Base-by-base conservation (phyloP, 768 basidiomycete genomes). In the Clavaria fumosa region DNA sequence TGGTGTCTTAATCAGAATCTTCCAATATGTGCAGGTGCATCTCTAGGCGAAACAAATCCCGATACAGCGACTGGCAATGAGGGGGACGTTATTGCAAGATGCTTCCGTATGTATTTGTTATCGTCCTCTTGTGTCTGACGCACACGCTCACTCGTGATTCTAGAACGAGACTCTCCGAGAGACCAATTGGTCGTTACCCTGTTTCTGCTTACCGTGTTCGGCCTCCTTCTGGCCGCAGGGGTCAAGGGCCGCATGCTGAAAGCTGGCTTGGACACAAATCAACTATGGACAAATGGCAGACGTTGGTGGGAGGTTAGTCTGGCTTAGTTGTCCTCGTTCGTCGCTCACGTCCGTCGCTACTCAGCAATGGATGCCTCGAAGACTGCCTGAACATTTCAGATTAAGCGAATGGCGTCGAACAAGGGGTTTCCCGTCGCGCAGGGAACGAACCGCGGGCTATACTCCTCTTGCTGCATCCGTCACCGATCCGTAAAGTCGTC, bases 1-100 rank as follows among this genome's bases (percentile, higher is more conserved):
- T 95, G 90, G 83, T 95, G 90, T 59, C 63, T 90, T 39, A 84
- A 93, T 52, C 90, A 86, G 57, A 85, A 89, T 50, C 64, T 95
- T 24, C 62, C 69, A 11, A 91, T 88, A 31, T 93, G 85, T 53
- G 68, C 70, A 7, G 79, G 79, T 19, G 85, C 85, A 33, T 68
- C 71, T 35, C 59, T 91, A 37, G 90, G 89, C 18, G 83, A 89
- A 50, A 77, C 82, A 17, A 74, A 95, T 56, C 84, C 84, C 19
- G 90, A 95, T 56, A 89, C 83, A 12, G 86, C 82, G 9, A 91
- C 88, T 4, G 90, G 90, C 23, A 90, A 83, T 53, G 90, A 93
- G 56, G 90, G 90, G 30, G 88, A 93, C 56, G 85, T 95, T 17
- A 88, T 91, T 62, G 88, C 89, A 40, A 67, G 89, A 54, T 95